Evolutionary conservation across 371 early-diverging fungal genomes (phyloP).

Genomic region (Mucor racemosus): DNA sequence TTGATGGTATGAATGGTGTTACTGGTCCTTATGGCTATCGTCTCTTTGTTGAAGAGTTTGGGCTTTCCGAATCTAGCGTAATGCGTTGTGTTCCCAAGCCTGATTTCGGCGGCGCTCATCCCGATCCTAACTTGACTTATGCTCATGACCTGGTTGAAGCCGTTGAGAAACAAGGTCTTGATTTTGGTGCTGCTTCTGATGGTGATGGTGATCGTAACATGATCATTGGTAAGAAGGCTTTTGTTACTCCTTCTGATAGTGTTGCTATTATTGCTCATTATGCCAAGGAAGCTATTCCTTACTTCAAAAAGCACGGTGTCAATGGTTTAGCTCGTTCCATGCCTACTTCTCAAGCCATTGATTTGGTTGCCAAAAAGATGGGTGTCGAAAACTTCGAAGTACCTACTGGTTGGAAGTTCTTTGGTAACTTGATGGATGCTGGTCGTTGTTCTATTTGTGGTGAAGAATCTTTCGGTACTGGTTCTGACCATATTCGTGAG

Average conservation of each 20-base stretch:
- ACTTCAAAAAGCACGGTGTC: constrained; percentile 85
- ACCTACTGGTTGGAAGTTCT: constrained; percentile 97
- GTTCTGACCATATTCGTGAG: constrained; percentile 97
- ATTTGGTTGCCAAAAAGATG: constrained; percentile 86
- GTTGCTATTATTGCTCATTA: constrained; percentile 96
- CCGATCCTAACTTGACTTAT: constrained; percentile 98
- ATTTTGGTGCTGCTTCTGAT: constrained; percentile 96
- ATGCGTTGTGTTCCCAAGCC: constrained; percentile 84
- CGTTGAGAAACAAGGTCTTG: constrained; percentile 78
- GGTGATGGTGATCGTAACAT: constrained; percentile 96
- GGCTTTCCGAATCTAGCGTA: constrained; percentile 78
- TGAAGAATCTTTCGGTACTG: constrained; percentile 98
- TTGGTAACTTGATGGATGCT: constrained; percentile 98
- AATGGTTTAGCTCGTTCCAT: constrained; percentile 93
- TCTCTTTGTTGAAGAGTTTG: constrained; percentile 90
- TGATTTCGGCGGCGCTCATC: constrained; percentile 96
- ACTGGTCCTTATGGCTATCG: constrained; percentile 93
- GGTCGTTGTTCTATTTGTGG: constrained; percentile 95
- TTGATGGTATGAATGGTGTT: constrained; percentile 97
- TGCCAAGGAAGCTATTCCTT: constrained; percentile 85
- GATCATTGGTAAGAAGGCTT: constrained; percentile 92
- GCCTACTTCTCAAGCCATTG: constrained; percentile 95
- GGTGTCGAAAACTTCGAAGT: constrained; percentile 83
- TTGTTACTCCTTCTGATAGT: constrained; percentile 97
- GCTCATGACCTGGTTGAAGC: constrained; percentile 93